phyloP scores from a whole-genome alignment of 139 green algal genomes.

The Chlorella sp. region DNA sequence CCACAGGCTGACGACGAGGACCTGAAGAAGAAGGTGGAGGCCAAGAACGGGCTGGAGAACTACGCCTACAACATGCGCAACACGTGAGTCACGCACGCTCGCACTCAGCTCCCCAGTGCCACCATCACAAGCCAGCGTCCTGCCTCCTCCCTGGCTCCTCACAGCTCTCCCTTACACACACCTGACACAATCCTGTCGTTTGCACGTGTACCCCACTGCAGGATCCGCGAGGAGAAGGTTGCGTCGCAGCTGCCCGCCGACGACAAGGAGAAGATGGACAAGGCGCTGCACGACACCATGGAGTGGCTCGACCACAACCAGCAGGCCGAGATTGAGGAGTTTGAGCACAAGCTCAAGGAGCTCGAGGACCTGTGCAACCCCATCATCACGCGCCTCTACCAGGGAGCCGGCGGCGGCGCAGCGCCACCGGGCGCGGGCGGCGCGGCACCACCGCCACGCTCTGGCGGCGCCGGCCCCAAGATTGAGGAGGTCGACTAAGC shows the following conservation, averaged over 20 bases:
- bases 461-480: constrained; percentile 46
- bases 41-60: constrained; percentile 94
- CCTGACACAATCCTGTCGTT: too few relatives aligned
- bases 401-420: constrained; percentile 41
- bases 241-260: constrained; percentile 64
- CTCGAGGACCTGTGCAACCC: constrained; percentile 89
- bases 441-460: background rate
- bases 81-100: too few relatives aligned
- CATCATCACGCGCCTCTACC: constrained; percentile 83
- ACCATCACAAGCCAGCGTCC: background rate
- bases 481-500: constrained; percentile 90
- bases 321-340: constrained; percentile 92
- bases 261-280: constrained; percentile 89
- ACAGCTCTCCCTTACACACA: too few relatives aligned
- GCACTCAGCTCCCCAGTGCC: background rate
- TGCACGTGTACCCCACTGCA: too few relatives aligned
- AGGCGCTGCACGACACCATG: constrained; percentile 76
- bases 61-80: constrained; percentile 92
- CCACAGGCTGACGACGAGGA: constrained; percentile 92
- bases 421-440: constrained; percentile 26
- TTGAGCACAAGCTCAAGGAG: constrained; percentile 97
- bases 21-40: constrained; percentile 83
- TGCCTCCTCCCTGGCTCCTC: too few relatives aligned
- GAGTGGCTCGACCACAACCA: constrained; percentile 95
- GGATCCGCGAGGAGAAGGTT: constrained; percentile 83